These are phyloP conservation scores for Calcarisporium arbuscula DNA, from an alignment of 2,329 filamentous ascomycete species.

Conservation along the genomic window DNA sequence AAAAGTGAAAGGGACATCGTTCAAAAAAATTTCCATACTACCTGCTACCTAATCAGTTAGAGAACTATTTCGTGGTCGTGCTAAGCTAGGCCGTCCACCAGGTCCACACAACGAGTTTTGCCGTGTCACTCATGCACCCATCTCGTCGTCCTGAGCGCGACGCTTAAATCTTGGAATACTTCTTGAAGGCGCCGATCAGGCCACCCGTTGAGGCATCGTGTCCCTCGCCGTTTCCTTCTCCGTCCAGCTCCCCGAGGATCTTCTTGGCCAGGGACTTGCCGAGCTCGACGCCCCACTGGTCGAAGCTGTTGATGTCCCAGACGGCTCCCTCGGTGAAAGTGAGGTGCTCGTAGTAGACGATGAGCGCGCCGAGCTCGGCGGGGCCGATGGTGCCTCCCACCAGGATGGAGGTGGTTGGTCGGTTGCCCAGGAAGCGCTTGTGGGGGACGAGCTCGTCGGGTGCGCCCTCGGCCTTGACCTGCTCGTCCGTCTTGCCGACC, in stretches of 20 bases:
- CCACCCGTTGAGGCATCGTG: conserved; percentile 88
- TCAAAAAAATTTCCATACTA: too few species aligned
- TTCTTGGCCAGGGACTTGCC: conserved; percentile 95
- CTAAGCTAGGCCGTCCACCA: too few species aligned
- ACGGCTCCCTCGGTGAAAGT: conserved; percentile 96
- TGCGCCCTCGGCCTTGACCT: conserved; percentile 70
- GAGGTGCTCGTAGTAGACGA: conserved; percentile 98
- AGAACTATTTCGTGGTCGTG: too few species aligned
- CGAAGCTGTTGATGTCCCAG: conserved; percentile 99
- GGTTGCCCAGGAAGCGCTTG: conserved; percentile 98
- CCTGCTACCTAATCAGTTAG: too few species aligned
- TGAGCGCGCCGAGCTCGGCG: conserved; percentile 85
- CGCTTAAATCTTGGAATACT: conserved; percentile 48
- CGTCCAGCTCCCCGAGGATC: conserved; percentile 79
- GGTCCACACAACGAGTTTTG: too few species aligned
- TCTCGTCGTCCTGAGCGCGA: conserved; percentile 1
- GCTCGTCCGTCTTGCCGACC: conserved; percentile 80
- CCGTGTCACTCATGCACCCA: neutral
- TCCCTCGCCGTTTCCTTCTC: conserved; percentile 59
- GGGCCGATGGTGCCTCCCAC: conserved; percentile 88
- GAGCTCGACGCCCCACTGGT: conserved; percentile 99
- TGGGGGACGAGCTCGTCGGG: conserved; percentile 78
- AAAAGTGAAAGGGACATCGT: too few species aligned
- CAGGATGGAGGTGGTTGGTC: conserved; percentile 91
- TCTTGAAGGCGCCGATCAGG: conserved; percentile 89